Percentiles rank a stretch among this genome's conserved stretches.
Evolutionary conservation across 345 rosid genomes (phyloP).

Genomic region (Luvunga scandens): DNA sequence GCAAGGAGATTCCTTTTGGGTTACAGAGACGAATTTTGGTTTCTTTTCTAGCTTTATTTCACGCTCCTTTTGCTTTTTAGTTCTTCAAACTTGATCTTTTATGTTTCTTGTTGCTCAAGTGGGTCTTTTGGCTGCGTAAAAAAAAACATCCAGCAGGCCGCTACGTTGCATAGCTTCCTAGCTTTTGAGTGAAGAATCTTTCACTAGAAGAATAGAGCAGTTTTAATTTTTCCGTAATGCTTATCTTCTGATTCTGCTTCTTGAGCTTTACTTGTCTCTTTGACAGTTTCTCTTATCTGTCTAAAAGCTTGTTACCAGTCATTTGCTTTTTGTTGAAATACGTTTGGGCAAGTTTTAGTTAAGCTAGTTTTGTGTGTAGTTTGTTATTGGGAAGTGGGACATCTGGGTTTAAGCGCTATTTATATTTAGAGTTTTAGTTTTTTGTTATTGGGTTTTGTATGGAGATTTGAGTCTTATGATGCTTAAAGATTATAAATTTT

Average conservation of each 20-base stretch:
- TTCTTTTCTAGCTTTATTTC: slow-evolving; percentile 20
- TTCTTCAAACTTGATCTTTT: slow-evolving; percentile 15
- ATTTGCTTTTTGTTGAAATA: not conserved
- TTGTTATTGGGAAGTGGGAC: slow-evolving; percentile 18
- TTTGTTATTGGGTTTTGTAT: slow-evolving; percentile 14
- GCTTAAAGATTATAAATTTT: slow-evolving; percentile 4
- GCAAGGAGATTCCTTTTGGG: slow-evolving; percentile 36
- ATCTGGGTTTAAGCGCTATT: slow-evolving; percentile 5
- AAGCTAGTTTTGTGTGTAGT: slow-evolving; percentile 5
- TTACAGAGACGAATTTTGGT: slow-evolving; percentile 21
- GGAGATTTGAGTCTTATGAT: slow-evolving; percentile 22
- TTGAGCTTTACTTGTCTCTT: not conserved
- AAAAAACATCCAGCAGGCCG: slow-evolving; percentile 5
- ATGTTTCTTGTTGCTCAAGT: slow-evolving; percentile 27
- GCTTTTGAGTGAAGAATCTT: slow-evolving; percentile 9
- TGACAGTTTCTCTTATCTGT: not conserved
- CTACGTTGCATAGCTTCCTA: not conserved
- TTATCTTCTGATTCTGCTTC: slow-evolving; percentile 22
- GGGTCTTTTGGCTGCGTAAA: slow-evolving; percentile 10
- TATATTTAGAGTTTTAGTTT: not conserved
- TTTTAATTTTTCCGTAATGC: slow-evolving; percentile 19
- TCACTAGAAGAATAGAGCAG: slow-evolving; percentile 6
- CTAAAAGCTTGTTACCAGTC: not conserved
- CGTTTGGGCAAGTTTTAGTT: not conserved
- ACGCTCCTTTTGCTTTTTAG: slow-evolving; percentile 17